phyloP scores from a whole-genome alignment of 139 green algal genomes.

The Gonium pectorale region DNA sequence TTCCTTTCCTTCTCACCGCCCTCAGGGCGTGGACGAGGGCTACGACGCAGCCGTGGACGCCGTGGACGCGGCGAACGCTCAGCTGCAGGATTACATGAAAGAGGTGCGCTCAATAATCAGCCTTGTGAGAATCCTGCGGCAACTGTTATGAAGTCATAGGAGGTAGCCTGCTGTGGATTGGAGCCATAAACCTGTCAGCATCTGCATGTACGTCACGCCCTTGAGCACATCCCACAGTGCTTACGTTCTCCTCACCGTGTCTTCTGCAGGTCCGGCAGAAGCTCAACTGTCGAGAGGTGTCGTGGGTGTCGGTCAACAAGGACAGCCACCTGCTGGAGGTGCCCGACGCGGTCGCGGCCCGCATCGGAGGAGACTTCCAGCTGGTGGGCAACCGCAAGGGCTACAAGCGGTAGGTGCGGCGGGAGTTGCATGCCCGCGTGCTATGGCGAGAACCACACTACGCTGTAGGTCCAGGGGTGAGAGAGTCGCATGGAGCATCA shows the following conservation, averaged over 20 bases:
- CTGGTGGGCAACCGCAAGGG: conserved; percentile 83
- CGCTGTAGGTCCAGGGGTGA: no score
- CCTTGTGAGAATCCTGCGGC: no score
- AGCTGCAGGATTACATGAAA: conserved; percentile 74
- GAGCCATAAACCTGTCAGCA: no score
- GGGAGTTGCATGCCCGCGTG: no score
- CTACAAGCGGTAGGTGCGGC: conserved; percentile 69
- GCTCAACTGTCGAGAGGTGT: conserved; percentile 56
- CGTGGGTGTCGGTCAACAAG: conserved; percentile 87
- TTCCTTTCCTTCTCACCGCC: no score
- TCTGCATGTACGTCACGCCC: no score
- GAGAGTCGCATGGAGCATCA: no score
- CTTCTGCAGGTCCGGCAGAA: conserved; percentile 36
- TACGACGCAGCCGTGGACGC: conserved; percentile 76
- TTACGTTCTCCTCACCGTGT: no score
- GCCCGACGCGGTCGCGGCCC: conserved; percentile 63
- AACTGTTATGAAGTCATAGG: no score
- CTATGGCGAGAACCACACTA: no score
- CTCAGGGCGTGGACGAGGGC: conserved; percentile 76
- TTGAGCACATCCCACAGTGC: no score
- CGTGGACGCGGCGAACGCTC: conserved; percentile 61
- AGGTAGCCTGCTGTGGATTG: no score
- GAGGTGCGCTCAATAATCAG: conserved; percentile 50
- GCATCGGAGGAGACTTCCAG: conserved; percentile 66
- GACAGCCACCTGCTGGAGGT: conserved; percentile 93